Percentiles rank a stretch among this genome's conserved stretches.
Conservation (phyloP, 768 basidiomycete species). For the Rickenella mellea region DNA sequence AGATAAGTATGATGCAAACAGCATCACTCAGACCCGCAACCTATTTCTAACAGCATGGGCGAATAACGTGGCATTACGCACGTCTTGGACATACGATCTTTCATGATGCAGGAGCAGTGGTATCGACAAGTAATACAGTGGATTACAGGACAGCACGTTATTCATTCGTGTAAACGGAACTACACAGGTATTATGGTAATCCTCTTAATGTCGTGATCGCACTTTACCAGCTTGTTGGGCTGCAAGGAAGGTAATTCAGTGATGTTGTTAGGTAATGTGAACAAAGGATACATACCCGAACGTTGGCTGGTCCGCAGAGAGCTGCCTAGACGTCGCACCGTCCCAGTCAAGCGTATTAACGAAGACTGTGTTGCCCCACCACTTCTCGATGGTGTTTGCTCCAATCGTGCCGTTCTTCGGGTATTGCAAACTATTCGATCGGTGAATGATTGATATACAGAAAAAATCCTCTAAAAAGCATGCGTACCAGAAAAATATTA, state of each 20-base stretch:
- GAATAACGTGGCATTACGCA: too few species aligned
- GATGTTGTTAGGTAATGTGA: neutral
- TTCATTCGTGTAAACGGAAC: too few species aligned
- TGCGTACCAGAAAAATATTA: constrained; percentile 51
- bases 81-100: too few species aligned
- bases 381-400: constrained; percentile 35
- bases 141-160: too few species aligned
- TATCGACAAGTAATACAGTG: too few species aligned
- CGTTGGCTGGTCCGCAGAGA: constrained; percentile 2
- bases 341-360: constrained; percentile 20
- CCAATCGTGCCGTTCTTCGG: constrained; percentile 56
- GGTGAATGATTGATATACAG: neutral
- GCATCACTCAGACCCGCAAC: too few species aligned
- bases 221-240: neutral
- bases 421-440: constrained; percentile 49
- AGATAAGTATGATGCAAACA: too few species aligned
- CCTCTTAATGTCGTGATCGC: too few species aligned
- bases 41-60: too few species aligned
- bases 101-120: too few species aligned
- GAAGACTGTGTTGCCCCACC: constrained; percentile 62
- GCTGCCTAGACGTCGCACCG: constrained; percentile 7
- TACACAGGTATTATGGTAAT: too few species aligned
- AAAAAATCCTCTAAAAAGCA: neutral
- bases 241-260: neutral
- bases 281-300: constrained; percentile 7